These are phyloP conservation scores for Fremontodendron californicum DNA, from an alignment of 345 rosid species.

Conservation along the genomic window DNA sequence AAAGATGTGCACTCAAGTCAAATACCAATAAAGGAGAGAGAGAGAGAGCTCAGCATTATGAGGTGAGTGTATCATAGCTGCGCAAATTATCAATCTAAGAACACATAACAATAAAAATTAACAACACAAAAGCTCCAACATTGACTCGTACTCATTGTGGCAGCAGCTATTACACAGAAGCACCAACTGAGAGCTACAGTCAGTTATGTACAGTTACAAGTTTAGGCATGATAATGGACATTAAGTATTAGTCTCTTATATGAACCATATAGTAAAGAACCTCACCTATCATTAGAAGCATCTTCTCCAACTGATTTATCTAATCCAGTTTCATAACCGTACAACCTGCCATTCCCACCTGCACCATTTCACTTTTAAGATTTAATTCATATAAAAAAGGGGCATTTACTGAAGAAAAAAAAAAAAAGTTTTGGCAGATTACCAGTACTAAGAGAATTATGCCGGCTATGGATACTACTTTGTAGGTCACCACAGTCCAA, in stretches of 20 bases:
- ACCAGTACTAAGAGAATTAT: constrained; percentile 38
- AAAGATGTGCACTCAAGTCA: neutral
- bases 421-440: neutral
- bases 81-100: neutral
- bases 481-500: constrained; percentile 29
- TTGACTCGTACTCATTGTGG: neutral
- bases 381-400: neutral
- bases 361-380: constrained; percentile 20
- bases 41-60: neutral
- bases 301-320: constrained; percentile 39
- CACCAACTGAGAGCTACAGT: neutral
- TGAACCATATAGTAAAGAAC: neutral
- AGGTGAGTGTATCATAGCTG: neutral
- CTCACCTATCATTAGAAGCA: constrained; percentile 43
- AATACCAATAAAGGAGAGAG: neutral
- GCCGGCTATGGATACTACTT: constrained; percentile 29
- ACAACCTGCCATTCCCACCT: constrained; percentile 37
- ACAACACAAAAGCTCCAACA: neutral
- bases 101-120: neutral
- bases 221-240: neutral
- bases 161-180: neutral
- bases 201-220: neutral
- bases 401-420: neutral
- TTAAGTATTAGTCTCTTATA: neutral
- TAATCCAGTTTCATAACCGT: constrained; percentile 31